Percentiles rank a stretch among this genome's conserved stretches.
Evolutionary conservation across 139 green algal species (phyloP).

Genomic region (Ulvella scutata): DNA sequence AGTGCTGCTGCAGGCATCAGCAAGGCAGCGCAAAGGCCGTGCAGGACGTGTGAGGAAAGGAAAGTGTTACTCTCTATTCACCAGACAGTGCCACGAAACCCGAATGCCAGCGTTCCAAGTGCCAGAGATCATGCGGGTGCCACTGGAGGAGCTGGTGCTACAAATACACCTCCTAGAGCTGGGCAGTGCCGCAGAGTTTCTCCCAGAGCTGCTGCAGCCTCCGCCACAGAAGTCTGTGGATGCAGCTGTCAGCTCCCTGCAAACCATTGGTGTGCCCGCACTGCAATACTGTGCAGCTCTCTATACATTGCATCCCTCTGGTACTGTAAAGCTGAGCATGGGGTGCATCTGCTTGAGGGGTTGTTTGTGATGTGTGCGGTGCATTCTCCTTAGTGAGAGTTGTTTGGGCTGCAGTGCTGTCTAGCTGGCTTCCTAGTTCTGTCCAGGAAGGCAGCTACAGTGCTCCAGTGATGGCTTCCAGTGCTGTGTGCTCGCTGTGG

Average conservation of each 20-base stretch:
- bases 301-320: too few relatives aligned
- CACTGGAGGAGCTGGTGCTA: conserved; percentile 86
- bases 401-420: neutral
- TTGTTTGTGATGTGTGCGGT: neutral
- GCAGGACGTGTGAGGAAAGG: conserved; percentile 78
- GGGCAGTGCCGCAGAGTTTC: conserved; percentile 44
- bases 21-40: conserved; percentile 43
- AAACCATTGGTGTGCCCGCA: conserved; percentile 25
- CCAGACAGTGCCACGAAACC: conserved; percentile 39
- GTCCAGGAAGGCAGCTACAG: too few relatives aligned
- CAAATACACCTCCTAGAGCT: conserved; percentile 72
- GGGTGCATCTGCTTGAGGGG: neutral
- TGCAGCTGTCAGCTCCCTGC: conserved; percentile 36
- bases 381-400: neutral
- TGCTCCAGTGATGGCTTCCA: too few relatives aligned
- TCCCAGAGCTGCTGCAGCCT: conserved; percentile 52
- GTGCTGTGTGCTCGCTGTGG: too few relatives aligned
- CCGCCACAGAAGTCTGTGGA: conserved; percentile 38
- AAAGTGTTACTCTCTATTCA: conserved; percentile 65
- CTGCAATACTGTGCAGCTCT: too few relatives aligned
- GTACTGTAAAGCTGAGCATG: neutral
- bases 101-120: conserved; percentile 55
- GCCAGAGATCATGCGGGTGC: conserved; percentile 78
- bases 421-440: too few relatives aligned
- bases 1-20: too few relatives aligned